Evolutionary conservation across 306 rosid genomes (phyloP).

Genomic region (Purshia tridentata): DNA sequence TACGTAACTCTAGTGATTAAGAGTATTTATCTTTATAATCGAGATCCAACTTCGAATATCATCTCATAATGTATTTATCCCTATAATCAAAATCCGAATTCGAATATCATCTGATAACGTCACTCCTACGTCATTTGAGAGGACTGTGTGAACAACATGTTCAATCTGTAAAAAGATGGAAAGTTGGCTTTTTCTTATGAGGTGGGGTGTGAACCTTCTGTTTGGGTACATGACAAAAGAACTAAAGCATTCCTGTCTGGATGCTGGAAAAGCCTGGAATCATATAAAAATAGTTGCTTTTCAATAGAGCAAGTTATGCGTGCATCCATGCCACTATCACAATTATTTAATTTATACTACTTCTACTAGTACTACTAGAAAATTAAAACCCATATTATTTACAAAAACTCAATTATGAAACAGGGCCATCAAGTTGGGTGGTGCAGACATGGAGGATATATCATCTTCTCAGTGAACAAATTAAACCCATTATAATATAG

Average conservation of each 20-base stretch:
- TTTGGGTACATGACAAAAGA: slow-evolving; percentile 7
- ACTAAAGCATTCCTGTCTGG: slow-evolving; percentile 1
- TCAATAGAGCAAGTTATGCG: background rate
- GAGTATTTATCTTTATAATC: no score
- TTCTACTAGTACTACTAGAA: no score
- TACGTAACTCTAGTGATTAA: no score
- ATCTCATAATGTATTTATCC: background rate
- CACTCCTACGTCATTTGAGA: background rate
- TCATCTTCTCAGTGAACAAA: background rate
- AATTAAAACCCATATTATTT: background rate
- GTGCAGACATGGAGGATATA: background rate
- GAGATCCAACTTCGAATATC: no score
- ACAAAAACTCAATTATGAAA: background rate
- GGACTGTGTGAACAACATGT: background rate
- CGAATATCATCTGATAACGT: background rate
- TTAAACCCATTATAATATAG: background rate
- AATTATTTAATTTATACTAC: no score
- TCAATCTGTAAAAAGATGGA: background rate
- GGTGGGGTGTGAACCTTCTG: slow-evolving; percentile 10
- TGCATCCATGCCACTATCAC: background rate
- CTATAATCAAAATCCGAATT: no score
- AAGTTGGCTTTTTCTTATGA: background rate
- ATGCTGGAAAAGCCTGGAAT: slow-evolving; percentile 5
- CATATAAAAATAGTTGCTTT: slow-evolving; percentile 11
- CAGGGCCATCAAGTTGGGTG: background rate